A percentile compares a stretch with the other conserved stretches of the same genome.
Conservation (phyloP, 225 moss, liverwort and hornwort species). For the Rhytidiadelphus loreus region DNA sequence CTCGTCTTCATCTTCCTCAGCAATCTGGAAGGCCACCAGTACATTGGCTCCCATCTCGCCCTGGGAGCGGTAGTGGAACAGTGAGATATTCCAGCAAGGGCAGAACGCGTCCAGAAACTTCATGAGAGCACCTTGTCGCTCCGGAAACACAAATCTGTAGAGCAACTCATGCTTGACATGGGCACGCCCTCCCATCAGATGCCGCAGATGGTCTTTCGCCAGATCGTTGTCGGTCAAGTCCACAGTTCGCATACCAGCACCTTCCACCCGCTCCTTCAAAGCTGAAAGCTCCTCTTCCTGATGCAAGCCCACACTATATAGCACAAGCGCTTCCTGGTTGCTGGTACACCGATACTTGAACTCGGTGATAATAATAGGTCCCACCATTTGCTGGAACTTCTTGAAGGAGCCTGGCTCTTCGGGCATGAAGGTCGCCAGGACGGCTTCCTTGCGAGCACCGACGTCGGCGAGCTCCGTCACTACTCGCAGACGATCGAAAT, state of each 20-base stretch:
- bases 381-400: slow-evolving; percentile 68
- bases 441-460: slow-evolving; percentile 90
- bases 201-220: slow-evolving; percentile 86
- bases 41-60: slow-evolving; percentile 94
- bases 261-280: slow-evolving; percentile 42
- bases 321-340: slow-evolving; percentile 62
- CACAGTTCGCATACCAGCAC: slow-evolving; percentile 51
- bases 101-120: slow-evolving; percentile 73
- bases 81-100: slow-evolving; percentile 72
- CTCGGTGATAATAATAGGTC: slow-evolving; percentile 59
- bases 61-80: slow-evolving; percentile 83
- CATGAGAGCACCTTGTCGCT: slow-evolving; percentile 77
- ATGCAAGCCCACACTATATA: slow-evolving; percentile 69
- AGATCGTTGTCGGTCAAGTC: slow-evolving; percentile 90
- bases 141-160: slow-evolving; percentile 81
- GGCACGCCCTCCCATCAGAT: slow-evolving; percentile 82
- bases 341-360: slow-evolving; percentile 76
- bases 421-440: slow-evolving; percentile 83
- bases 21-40: slow-evolving; percentile 68
- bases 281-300: slow-evolving; percentile 54
- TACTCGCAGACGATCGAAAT: slow-evolving; percentile 83
- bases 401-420: slow-evolving; percentile 75
- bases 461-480: slow-evolving; percentile 92
- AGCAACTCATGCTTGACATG: slow-evolving; percentile 72
- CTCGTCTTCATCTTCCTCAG: slow-evolving; percentile 46